phyloP scores from a whole-genome alignment of 768 basidiomycete genomes.

The Mycena vulgaris region DNA sequence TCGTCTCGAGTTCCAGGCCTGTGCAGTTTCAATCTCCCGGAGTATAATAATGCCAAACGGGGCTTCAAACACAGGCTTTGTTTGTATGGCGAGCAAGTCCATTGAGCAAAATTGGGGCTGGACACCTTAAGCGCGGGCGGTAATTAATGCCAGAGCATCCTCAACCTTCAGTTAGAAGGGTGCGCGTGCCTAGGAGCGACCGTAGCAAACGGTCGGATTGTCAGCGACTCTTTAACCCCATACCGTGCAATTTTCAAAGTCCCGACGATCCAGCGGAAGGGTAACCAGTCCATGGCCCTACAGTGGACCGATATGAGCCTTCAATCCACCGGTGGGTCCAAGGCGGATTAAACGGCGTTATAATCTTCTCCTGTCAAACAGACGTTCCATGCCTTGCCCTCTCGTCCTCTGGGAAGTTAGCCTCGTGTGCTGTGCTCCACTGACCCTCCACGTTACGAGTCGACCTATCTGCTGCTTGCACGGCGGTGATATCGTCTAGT shows the following conservation, averaged over 20 bases:
- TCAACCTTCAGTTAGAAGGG: conserved; percentile 10
- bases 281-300: too few species aligned
- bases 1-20: not conserved
- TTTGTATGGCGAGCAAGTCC: not conserved
- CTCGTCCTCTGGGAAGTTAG: conserved; percentile 8
- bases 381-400: conserved; percentile 10
- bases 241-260: not conserved
- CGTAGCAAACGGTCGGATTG: conserved; percentile 3
- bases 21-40: not conserved
- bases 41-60: not conserved
- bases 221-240: not conserved
- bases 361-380: conserved; percentile 31
- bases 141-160: conserved; percentile 9
- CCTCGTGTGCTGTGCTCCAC: conserved; percentile 19
- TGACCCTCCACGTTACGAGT: too few species aligned
- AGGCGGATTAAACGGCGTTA: conserved; percentile 22
- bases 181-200: not conserved
- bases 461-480: too few species aligned
- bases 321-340: too few species aligned
- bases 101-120: not conserved
- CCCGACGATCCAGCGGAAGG: not conserved
- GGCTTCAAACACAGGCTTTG: not conserved
- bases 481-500: too few species aligned
- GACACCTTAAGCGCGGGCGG: not conserved
- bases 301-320: too few species aligned